Conservation (phyloP, 2,329 filamentous ascomycete species). For the Neocatenulostroma microsporum region DNA sequence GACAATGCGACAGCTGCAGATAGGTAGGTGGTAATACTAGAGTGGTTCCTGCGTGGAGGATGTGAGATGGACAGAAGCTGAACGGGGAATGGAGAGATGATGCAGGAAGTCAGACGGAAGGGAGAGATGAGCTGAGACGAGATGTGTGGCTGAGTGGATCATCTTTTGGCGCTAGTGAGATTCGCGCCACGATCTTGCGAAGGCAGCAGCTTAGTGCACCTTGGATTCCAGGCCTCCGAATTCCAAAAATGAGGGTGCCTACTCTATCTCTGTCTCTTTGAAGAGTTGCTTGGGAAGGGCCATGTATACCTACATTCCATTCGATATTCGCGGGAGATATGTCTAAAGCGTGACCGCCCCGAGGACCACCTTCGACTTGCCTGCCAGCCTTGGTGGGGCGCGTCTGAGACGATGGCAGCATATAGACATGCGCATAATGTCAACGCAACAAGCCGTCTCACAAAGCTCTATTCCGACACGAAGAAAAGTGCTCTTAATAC, state of each 20-base stretch:
- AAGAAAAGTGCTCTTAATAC: slow-evolving; percentile 61
- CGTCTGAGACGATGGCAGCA: slow-evolving; percentile 13
- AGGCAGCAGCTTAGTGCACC: background rate
- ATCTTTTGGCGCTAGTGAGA: too few species aligned
- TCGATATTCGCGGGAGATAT: background rate
- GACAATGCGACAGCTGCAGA: too few species aligned
- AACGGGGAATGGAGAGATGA: too few species aligned
- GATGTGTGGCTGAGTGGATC: too few species aligned
- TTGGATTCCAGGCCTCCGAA: background rate
- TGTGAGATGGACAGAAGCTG: too few species aligned
- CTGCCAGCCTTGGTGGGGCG: slow-evolving; percentile 3
- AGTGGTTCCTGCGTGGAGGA: too few species aligned
- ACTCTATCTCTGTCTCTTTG: too few species aligned
- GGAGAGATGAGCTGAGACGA: too few species aligned
- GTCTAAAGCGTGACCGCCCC: background rate
- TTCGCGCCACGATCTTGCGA: background rate
- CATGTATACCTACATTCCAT: background rate
- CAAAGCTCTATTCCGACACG: slow-evolving; percentile 70
- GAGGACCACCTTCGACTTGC: background rate
- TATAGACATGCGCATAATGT: slow-evolving; percentile 15
- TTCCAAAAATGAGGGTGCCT: background rate
- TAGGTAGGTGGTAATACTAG: too few species aligned
- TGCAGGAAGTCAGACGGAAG: too few species aligned
- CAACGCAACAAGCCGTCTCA: slow-evolving; percentile 38
- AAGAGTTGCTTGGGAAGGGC: too few species aligned